Evolutionary conservation across 371 early-diverging fungal species (phyloP).

Genomic region (Nosema muscidifuracis): DNA sequence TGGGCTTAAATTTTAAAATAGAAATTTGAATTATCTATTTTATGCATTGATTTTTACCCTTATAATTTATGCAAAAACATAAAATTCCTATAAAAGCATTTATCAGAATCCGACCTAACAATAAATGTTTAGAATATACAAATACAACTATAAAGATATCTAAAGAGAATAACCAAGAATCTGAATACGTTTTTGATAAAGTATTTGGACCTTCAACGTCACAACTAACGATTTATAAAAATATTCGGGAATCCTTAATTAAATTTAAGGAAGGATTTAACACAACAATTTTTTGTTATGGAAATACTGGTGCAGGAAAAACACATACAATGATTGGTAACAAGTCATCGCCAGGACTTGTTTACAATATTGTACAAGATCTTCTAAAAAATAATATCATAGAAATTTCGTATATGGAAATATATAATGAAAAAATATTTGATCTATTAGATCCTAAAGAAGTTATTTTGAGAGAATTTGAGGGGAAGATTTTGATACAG

Average conservation of each 20-base stretch:
- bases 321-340: constrained; percentile 68
- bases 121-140: constrained; percentile 6
- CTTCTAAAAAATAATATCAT: constrained; percentile 28
- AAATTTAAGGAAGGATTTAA: constrained; percentile 18
- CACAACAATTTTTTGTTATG: constrained; percentile 68
- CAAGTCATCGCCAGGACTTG: constrained; percentile 26
- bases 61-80: constrained; percentile 1
- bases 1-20: neutral
- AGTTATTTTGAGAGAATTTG: constrained; percentile 67
- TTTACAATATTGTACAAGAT: constrained; percentile 34
- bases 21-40: neutral
- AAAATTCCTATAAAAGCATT: constrained; percentile 29
- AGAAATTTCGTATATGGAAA: constrained; percentile 50
- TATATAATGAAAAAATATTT: constrained; percentile 55
- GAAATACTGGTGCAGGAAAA: constrained; percentile 69
- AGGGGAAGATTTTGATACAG: constrained; percentile 55
- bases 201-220: constrained; percentile 18
- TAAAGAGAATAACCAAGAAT: neutral
- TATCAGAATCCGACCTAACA: constrained; percentile 33
- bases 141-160: constrained; percentile 3
- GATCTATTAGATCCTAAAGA: constrained; percentile 26
- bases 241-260: constrained; percentile 2
- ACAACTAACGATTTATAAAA: constrained; percentile 20
- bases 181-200: constrained; percentile 34
- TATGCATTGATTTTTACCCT: neutral